phyloP scores from a whole-genome alignment of 176 grass and related monocot genomes.

The Carex kokanica region DNA sequence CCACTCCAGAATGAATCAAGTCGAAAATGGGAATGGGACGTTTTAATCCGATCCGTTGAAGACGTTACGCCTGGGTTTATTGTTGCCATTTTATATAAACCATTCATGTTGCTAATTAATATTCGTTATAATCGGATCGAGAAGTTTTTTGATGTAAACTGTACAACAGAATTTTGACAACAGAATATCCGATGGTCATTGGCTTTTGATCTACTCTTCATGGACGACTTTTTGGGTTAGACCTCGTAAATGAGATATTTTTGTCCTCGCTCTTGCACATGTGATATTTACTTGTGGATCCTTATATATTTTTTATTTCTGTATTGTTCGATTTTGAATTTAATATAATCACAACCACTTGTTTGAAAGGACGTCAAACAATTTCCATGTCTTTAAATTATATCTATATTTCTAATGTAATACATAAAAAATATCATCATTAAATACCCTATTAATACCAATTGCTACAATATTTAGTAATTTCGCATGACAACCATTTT shows the following conservation, averaged over 20 bases:
- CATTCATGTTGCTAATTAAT: neutral
- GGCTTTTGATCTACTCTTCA: neutral
- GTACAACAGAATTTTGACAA: neutral
- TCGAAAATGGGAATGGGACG: neutral
- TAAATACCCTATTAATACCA: neutral
- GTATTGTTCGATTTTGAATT: neutral
- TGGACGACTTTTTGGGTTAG: neutral
- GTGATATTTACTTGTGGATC: neutral
- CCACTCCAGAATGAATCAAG: neutral
- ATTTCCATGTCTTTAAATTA: neutral
- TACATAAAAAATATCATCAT: neutral
- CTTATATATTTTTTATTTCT: neutral
- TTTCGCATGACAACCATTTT: neutral
- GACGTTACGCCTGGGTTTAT: neutral
- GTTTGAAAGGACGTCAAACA: neutral
- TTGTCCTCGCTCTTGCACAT: neutral
- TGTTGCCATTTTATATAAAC: neutral
- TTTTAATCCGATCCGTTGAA: neutral
- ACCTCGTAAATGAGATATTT: constrained; percentile 16
- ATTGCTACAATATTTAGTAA: neutral
- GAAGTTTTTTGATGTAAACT: neutral
- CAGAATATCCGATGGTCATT: neutral
- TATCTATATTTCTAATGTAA: neutral
- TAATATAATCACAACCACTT: neutral
- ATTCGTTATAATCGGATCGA: no score